Percentiles rank a stretch among this genome's conserved stretches.
phyloP scores from a whole-genome alignment of 1,284 basidiomycete genomes.

The Stygiomarasmius scandens region DNA sequence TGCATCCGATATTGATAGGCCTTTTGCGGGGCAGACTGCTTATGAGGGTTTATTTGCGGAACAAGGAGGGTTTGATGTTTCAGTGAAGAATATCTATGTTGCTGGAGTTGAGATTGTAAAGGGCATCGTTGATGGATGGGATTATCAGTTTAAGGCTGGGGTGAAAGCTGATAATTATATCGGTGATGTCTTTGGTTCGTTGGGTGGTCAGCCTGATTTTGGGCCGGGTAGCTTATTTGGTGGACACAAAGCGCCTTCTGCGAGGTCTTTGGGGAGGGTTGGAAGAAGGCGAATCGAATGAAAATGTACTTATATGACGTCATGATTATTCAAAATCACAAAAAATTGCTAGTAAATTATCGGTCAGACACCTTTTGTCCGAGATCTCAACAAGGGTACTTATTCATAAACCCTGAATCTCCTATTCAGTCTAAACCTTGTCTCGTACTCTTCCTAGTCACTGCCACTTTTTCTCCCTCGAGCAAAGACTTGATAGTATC shows the following conservation, averaged over 20 bases:
- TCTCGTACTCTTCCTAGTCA: too few species aligned
- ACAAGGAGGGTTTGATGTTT: conserved; percentile 13
- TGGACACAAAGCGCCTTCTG: neutral
- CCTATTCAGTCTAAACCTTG: too few species aligned
- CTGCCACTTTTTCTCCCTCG: conserved; percentile 11
- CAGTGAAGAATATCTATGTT: conserved; percentile 20
- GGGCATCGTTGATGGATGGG: conserved; percentile 22
- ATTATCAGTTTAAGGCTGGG: conserved; percentile 16
- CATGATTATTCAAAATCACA: too few species aligned
- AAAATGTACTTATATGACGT: too few species aligned
- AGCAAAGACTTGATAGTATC: conserved; percentile 6
- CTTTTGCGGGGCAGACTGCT: conserved; percentile 28
- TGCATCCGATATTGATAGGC: conserved; percentile 47
- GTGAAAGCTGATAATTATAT: conserved; percentile 22
- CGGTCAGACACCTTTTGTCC: too few species aligned
- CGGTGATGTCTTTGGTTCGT: conserved; percentile 23
- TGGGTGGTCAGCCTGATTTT: conserved; percentile 22
- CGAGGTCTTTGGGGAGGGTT: too few species aligned
- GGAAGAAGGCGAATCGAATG: too few species aligned
- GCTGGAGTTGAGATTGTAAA: conserved; percentile 21
- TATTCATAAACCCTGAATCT: too few species aligned
- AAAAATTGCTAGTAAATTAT: too few species aligned
- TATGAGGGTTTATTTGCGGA: conserved; percentile 15
- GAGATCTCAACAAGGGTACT: too few species aligned
- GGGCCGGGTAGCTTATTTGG: conserved; percentile 15